phyloP scores from a whole-genome alignment of 108 stramenopile genomes.

The Pseudonitzschia multiseries region DNA sequence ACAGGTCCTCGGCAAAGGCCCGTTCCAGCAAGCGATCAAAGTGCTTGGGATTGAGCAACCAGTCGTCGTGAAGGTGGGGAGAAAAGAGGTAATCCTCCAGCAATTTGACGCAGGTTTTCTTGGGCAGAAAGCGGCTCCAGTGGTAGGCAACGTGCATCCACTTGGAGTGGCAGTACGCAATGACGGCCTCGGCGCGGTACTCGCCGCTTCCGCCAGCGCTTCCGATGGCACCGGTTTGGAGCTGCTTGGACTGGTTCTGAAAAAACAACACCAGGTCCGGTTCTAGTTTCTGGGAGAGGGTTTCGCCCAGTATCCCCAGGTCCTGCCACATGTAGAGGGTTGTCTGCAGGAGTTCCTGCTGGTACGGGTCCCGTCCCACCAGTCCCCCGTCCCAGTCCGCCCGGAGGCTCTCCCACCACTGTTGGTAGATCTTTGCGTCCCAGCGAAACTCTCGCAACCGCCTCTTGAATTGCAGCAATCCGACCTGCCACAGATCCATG shows the following conservation, averaged over 20 bases:
- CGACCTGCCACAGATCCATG: slow-evolving; percentile 48
- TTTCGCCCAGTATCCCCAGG: slow-evolving; percentile 31
- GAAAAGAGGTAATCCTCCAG: slow-evolving; percentile 40
- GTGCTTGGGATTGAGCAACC: slow-evolving; percentile 34
- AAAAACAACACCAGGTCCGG: slow-evolving; percentile 44
- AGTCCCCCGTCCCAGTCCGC: slow-evolving; percentile 40
- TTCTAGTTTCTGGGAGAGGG: slow-evolving; percentile 32
- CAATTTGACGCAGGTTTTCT: slow-evolving; percentile 31
- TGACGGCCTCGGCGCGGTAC: slow-evolving; percentile 31
- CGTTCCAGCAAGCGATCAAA: slow-evolving; percentile 45
- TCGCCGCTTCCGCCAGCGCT: background rate
- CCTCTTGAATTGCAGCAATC: slow-evolving; percentile 39
- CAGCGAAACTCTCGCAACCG: slow-evolving; percentile 33
- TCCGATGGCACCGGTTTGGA: slow-evolving; percentile 11
- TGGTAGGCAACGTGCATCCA: slow-evolving; percentile 39
- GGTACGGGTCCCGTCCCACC: slow-evolving; percentile 19
- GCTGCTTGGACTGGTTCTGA: slow-evolving; percentile 24
- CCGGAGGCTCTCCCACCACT: slow-evolving; percentile 40
- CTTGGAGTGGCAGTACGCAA: slow-evolving; percentile 30
- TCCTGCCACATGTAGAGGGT: slow-evolving; percentile 66
- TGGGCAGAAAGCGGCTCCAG: slow-evolving; percentile 34
- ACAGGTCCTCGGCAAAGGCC: slow-evolving; percentile 16
- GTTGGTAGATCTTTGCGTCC: slow-evolving; percentile 41
- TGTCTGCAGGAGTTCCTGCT: slow-evolving; percentile 38
- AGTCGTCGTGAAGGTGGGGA: slow-evolving; percentile 33